Evolutionary conservation across 495 filamentous ascomycete species (phyloP), one percentile per base, ranked within the genome.

Genomic region (Aspergillus biplanus): DNA sequence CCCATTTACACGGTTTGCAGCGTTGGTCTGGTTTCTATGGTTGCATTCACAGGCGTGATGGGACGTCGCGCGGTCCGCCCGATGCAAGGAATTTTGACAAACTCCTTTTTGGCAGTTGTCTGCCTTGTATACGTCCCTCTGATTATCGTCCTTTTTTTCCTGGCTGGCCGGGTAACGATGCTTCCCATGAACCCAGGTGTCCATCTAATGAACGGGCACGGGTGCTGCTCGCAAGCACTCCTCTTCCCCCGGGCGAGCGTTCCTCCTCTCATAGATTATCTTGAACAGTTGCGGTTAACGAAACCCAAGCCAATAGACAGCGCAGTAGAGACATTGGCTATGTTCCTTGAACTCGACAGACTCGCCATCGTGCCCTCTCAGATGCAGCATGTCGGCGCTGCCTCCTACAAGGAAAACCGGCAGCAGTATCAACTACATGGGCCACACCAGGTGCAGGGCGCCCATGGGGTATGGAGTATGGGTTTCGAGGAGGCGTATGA

Each of bases 201-300:
- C 16, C 67, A 73, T 39, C 33, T 62, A 27, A 78, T 78, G 75
- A 72, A 76, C 12, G 44, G 65, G 9, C 71, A 72, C 18, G 75
- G 75, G 13, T 78, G 75, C 60, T 78, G 75, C 65, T 75, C 74
- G 35, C 75, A 78, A 55, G 75, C 73, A 7, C 65, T 78, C 9
- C 47, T 75, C 7, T 78, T 74, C 50, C 72, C 71, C 6, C 69
- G 68, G 0, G 55, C 65, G 5, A 69, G 66, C 46, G 67, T 74
- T 0, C 68, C 71, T 11, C 42, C 21, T 21, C 56, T 73, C 13
- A 62, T 72, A 16, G 61, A 65, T 1, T 63, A 63, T 31, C 47
- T 75, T 15, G 52, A 72, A 12, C 27, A 63, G 27, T 53, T 54
- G 53, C 55, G 56, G 58, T 59, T 66, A 46, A 44, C 34, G n/a